These are phyloP conservation scores for Rhodamnia argentea DNA, from an alignment of 345 rosid species.

Conservation along the genomic window DNA sequence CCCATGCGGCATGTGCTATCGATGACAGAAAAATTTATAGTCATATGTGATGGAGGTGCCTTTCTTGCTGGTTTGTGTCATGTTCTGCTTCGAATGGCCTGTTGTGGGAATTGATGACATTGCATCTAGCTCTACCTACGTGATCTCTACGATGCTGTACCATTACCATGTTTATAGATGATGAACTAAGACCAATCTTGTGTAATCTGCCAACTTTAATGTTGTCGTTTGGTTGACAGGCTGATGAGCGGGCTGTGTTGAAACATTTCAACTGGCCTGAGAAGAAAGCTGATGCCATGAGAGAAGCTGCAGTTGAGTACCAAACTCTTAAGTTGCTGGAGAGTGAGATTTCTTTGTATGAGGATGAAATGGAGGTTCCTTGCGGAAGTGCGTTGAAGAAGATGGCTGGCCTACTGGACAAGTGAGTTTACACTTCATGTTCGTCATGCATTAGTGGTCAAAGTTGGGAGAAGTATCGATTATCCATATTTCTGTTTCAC, in stretches of 20 bases:
- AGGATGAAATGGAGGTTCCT: conserved; percentile 40
- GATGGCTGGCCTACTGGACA: conserved; percentile 71
- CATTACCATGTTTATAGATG: not conserved
- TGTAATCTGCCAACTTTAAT: not conserved
- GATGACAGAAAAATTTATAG: not conserved
- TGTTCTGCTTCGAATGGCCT: not conserved
- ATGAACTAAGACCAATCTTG: not conserved
- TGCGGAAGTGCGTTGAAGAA: conserved; percentile 64
- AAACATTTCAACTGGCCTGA: conserved; percentile 98
- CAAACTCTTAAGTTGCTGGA: conserved; percentile 63
- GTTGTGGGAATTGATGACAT: not conserved
- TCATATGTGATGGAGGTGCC: not conserved
- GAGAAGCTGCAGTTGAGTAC: conserved; percentile 86
- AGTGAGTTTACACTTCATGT: conserved; percentile 24
- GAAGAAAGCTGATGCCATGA: conserved; percentile 76
- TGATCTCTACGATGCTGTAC: not conserved
- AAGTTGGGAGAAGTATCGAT: not conserved
- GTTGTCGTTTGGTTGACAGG: conserved; percentile 19
- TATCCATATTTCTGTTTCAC: not conserved
- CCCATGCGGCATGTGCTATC: not conserved
- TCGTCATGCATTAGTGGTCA: not conserved
- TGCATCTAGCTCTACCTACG: not conserved
- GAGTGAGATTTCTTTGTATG: conserved; percentile 45
- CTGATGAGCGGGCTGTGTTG: conserved; percentile 82
- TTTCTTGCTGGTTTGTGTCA: not conserved